Conservation (phyloP, 31 red algal genomes). For the Endocladia muricata region DNA sequence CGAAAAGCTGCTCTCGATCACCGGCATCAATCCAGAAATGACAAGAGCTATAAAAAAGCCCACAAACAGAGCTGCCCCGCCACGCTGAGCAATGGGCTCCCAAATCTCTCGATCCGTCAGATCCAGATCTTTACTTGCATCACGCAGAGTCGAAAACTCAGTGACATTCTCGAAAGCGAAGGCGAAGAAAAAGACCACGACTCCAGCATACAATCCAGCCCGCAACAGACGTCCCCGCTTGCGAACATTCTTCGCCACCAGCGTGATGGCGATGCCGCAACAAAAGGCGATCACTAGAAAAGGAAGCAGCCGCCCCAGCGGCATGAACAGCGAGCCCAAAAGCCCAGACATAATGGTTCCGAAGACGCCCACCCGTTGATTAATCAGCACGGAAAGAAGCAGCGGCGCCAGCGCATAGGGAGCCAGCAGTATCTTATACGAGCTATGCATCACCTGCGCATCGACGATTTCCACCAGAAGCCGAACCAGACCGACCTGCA, state of each 20-base stretch:
- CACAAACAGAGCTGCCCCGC: neutral
- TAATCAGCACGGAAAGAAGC: too few species aligned
- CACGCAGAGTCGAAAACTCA: too few species aligned
- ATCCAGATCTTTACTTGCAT: too few species aligned
- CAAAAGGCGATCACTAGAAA: neutral
- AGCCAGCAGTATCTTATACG: too few species aligned
- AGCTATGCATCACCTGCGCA: too few species aligned
- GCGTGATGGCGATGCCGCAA: neutral
- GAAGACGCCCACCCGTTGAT: too few species aligned
- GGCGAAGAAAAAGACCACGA: neutral
- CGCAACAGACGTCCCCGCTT: neutral
- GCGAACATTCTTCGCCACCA: neutral
- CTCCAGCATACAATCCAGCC: neutral
- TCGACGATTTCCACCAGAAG: too few species aligned
- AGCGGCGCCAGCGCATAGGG: too few species aligned
- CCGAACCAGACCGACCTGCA: too few species aligned
- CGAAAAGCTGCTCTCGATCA: slow-evolving; percentile 9
- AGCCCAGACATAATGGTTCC: too few species aligned
- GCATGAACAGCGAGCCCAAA: too few species aligned
- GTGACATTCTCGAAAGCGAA: neutral
- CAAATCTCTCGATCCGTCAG: neutral
- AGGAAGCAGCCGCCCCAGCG: neutral
- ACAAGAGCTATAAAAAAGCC: slow-evolving; percentile 1
- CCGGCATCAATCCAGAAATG: neutral
- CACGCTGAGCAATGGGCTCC: neutral